Evolutionary conservation across 225 moss, liverwort and hornwort species (phyloP), one percentile per base, ranked within the genome.

Genomic region (Bryoerythrophyllum caledonicum): DNA sequence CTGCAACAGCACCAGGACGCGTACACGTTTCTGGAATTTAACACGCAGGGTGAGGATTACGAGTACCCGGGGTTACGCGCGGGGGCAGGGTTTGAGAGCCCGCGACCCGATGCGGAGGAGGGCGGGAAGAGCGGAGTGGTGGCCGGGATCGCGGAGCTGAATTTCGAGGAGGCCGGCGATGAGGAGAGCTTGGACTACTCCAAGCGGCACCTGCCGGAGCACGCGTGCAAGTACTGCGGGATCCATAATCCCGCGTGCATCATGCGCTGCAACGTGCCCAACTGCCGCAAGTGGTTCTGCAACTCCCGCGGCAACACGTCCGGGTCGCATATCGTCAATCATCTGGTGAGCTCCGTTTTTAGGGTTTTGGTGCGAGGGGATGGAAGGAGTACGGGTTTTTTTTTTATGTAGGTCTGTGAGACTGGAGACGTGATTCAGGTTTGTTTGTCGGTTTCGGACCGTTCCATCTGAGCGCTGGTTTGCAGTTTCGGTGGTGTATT

Each of bases 151-250:
- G 81, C 88, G 37, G 93, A 94, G 78, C 91, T 99, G 76, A 99
- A 88, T 88, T 99, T 99, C 57, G 97, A 99, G 62, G 97, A 97
- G 78, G 75, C 89, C 27, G 87, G 87, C 30, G 97, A 99, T 46
- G 97, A 99, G 44, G 97, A 99, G n/a, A 85, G 74, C 51, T 63
- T 92, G 54, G 95, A 99, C 4, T 99, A 89, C 60, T 99, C 93
- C 26, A 99, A 99, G 84, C 89, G 97, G 70, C 91, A 99, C 80
- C 87, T 99, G 72, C 97, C 97, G 60, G 97, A 99, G 79, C 93
- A 99, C 60, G 97, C 97, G 15, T 99, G 97, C 93, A 99, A 99
- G 88, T 99, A 99, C 70, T 99, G 97, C 72, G 97, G 97, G 49
- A 99, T 89, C 48, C 89, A 89, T 15, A 89, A 89, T 73, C 89